Evolutionary conservation across 2,329 filamentous ascomycete genomes (phyloP).

Genomic region (Neodidymelliopsis sp.): DNA sequence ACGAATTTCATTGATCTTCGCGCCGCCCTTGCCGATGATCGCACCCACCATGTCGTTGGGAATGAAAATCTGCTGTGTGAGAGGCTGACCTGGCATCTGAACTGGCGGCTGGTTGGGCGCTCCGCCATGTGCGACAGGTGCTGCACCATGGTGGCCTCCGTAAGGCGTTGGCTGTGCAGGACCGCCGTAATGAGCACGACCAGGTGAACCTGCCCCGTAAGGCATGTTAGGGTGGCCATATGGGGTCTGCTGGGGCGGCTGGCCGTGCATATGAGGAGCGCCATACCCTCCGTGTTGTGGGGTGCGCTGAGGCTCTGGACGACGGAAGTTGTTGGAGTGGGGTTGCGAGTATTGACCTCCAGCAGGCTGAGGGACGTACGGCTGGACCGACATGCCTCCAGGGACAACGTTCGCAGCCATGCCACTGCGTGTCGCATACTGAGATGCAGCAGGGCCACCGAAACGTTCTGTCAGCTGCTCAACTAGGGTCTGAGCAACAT

Average conservation of each 20-base stretch:
- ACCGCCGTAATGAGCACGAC: conserved; percentile 76
- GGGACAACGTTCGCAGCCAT: conserved; percentile 92
- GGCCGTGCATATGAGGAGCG: conserved; percentile 75
- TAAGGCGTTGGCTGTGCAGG: conserved; percentile 76
- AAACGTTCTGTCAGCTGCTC: conserved; percentile 98
- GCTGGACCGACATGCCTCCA: conserved; percentile 98
- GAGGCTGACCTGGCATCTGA: conserved; percentile 73
- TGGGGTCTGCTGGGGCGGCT: conserved; percentile 54
- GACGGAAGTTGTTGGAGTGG: conserved; percentile 85
- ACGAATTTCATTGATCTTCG: conserved; percentile 99
- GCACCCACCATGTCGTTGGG: conserved; percentile 99
- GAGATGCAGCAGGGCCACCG: conserved; percentile 93
- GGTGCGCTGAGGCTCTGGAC: conserved; percentile 72
- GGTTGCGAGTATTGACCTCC: conserved; percentile 93
- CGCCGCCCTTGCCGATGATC: conserved; percentile 97
- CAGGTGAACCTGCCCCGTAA: conserved; percentile 76
- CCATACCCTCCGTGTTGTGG: conserved; percentile 73
- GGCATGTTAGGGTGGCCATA: conserved; percentile 71
- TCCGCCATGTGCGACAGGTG: conserved; percentile 67
- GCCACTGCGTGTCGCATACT: conserved; percentile 93
- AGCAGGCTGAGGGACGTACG: conserved; percentile 91
- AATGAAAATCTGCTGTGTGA: conserved; percentile 99
- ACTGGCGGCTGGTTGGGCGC: conserved; percentile 73
- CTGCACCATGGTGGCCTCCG: conserved; percentile 64
- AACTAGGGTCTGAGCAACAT: conserved; percentile 95